Evolutionary conservation across 2,329 filamentous ascomycete genomes (phyloP), one percentile per base, ranked within the genome.

Genomic region (Boeremia lycopersici): DNA sequence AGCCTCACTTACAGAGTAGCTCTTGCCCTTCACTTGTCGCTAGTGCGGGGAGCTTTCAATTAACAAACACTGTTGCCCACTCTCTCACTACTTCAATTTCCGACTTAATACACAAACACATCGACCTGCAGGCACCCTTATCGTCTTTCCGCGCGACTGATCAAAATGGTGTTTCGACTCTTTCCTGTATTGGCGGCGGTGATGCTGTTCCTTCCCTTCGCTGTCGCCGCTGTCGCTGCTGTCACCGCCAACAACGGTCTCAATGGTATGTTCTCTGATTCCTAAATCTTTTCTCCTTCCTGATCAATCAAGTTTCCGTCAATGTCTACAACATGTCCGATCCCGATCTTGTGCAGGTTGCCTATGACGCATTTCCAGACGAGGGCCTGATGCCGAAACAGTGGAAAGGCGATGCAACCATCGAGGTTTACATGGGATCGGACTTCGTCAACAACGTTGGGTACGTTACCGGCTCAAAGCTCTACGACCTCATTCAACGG

Each of bases 351-450:
- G n/a, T 41, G 26, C 38, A 34, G 10, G 6, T 23, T 8, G 19
- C 29, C 3, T 4, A 12, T 3, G 23, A 28, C 23, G 12, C 15
- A 2, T n/a, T 26, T 1, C 19, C 17, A 3, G 12, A 31, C 2
- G 29, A 30, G 30, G 7, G 15, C 12, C 11, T 4, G 12, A 34
- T 52, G 29, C 23, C 1, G 2, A 47, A 6, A 7, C 9, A 38
- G 2, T 53, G 50, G 50, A 11, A 19, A 7, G 46, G 52, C 12
- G 4, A 19, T 6, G 45, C 45, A 1, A 46, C 46, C 2, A 8
- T 55, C 13, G 46, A 55, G 17, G 36, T 55, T 8, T 45, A 36
- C 15, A 35, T 55, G 29, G 5, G 12, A 8, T 44, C 40, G 3
- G 23, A 29, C 19, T 0, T 13, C 2, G 10, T 25, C 2, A 34